Evolutionary conservation across 805 yeast species (phyloP).

Genomic region (Candida xiaguanensis): DNA sequence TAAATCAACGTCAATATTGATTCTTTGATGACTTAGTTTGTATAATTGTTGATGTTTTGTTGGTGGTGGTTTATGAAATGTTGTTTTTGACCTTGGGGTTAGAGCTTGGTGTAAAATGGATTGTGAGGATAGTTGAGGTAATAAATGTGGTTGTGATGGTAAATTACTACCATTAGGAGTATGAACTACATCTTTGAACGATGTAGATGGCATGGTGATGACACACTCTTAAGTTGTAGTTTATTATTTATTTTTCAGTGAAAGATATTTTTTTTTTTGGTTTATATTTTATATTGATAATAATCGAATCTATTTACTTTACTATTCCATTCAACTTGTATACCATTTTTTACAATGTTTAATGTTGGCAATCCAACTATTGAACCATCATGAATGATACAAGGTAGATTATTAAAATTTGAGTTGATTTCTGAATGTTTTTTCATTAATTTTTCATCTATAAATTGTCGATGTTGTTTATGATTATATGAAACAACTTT

Average conservation of each 20-base stretch:
- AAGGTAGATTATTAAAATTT: slow-evolving; percentile 2
- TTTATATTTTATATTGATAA: slow-evolving; percentile 1
- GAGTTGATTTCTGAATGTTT: slow-evolving; percentile 6
- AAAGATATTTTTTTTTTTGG: neutral
- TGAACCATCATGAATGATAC: slow-evolving; percentile 2
- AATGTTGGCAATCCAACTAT: slow-evolving; percentile 16
- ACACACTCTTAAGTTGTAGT: slow-evolving; percentile 9
- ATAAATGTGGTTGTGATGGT: neutral
- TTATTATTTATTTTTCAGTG: neutral
- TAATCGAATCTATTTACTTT: slow-evolving; percentile 13
- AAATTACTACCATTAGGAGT: slow-evolving; percentile 4
- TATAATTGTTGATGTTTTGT: slow-evolving; percentile 38
- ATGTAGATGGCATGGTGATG: slow-evolving; percentile 10
- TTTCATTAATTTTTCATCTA: neutral
- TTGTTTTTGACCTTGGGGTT: slow-evolving; percentile 4
- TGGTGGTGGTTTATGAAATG: slow-evolving; percentile 2
- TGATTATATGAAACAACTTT: slow-evolving; percentile 15
- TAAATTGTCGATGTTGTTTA: slow-evolving; percentile 8
- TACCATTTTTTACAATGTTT: slow-evolving; percentile 4
- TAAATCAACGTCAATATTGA: slow-evolving; percentile 75
- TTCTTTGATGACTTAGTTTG: slow-evolving; percentile 80
- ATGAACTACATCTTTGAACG: slow-evolving; percentile 5
- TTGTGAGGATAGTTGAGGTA: slow-evolving; percentile 1
- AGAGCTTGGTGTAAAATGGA: neutral
- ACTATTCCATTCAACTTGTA: slow-evolving; percentile 15